These are phyloP conservation scores for Apophysomyces trapeziformis DNA, from an alignment of 371 early-diverging fungal genomes.

Conservation along the genomic window DNA sequence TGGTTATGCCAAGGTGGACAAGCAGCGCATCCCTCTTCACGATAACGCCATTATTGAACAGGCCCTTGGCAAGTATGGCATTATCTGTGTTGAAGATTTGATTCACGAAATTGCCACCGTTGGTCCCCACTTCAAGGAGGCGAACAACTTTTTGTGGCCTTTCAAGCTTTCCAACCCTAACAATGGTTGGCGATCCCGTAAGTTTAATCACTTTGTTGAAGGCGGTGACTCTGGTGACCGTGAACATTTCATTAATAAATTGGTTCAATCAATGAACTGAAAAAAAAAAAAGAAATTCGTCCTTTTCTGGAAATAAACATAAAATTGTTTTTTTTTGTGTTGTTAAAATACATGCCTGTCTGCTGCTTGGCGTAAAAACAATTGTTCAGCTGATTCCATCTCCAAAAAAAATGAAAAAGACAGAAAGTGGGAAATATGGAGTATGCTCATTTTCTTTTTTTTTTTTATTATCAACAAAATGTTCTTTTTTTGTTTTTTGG, in stretches of 20 bases:
- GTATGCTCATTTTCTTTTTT: not conserved
- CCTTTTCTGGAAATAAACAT: no score
- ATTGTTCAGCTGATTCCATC: no score
- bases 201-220: conserved; percentile 94
- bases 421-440: not conserved
- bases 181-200: conserved; percentile 94
- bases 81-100: conserved; percentile 97
- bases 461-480: conserved; percentile 2
- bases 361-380: no score
- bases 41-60: conserved; percentile 95
- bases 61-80: conserved; percentile 90
- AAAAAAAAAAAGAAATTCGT: not conserved
- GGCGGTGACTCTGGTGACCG: conserved; percentile 98
- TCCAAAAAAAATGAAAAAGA: no score
- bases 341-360: no score
- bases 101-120: conserved; percentile 98
- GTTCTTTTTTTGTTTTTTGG: not conserved
- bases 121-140: conserved; percentile 80
- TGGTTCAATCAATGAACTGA: conserved; percentile 96
- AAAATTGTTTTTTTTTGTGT: no score
- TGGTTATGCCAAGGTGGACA: conserved; percentile 95
- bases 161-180: conserved; percentile 97
- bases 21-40: conserved; percentile 92
- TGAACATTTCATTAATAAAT: conserved; percentile 92
- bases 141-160: conserved; percentile 98